These are phyloP conservation scores for Sisymbrium irio DNA, from an alignment of 345 rosid genomes.

Conservation along the genomic window DNA sequence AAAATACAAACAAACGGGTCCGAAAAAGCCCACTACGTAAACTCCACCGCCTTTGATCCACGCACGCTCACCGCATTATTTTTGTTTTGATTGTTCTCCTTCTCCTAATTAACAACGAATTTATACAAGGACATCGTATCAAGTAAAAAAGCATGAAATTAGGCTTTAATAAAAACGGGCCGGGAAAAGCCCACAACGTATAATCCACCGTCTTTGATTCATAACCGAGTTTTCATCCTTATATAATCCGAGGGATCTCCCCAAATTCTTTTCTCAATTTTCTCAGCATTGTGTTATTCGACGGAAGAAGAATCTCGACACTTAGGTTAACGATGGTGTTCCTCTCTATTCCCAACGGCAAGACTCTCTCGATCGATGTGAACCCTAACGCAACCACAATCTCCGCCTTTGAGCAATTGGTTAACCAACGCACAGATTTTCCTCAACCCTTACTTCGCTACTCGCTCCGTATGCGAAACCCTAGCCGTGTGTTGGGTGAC, in stretches of 20 bases:
- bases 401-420: slow-evolving; percentile 44
- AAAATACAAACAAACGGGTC: too few species aligned
- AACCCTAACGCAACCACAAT: slow-evolving; percentile 58
- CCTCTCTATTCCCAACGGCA: slow-evolving; percentile 47
- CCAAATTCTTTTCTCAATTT: not conserved
- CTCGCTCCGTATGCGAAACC: slow-evolving; percentile 32
- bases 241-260: not conserved
- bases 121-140: not conserved
- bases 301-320: not conserved
- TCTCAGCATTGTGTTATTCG: not conserved
- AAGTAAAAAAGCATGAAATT: not conserved
- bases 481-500: slow-evolving; percentile 5
- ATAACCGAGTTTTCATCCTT: not conserved
- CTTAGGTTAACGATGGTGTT: slow-evolving; percentile 47
- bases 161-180: not conserved
- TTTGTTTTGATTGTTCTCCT: too few species aligned
- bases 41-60: too few species aligned
- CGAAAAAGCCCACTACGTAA: too few species aligned
- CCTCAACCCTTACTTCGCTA: slow-evolving; percentile 45
- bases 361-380: slow-evolving; percentile 45
- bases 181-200: not conserved
- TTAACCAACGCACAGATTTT: slow-evolving; percentile 41
- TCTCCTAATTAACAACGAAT: not conserved
- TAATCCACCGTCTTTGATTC: not conserved
- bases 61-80: slow-evolving; percentile 60